Base-by-base conservation (phyloP, 768 basidiomycete species). In the Lactarius evosmus region DNA sequence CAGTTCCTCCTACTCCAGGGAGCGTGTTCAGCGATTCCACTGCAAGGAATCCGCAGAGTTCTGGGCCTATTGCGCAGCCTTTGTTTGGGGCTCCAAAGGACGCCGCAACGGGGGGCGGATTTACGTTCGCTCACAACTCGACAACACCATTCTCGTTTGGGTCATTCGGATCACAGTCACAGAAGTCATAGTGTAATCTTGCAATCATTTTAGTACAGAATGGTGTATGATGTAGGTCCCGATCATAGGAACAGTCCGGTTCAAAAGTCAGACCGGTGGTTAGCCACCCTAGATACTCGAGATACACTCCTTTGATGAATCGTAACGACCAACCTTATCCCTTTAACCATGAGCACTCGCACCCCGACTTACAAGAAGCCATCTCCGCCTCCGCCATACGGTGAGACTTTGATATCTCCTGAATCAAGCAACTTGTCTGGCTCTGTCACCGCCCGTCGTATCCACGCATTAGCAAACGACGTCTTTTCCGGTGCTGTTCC, bases 361-460 rank as follows among this genome's bases (percentile, higher is more conserved):
- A 16, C 53, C 2, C 25, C 17, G 0, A 60, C 58, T 16, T 52
- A 56, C 32, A 52, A 41, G 29, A 65, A 61, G 16, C 55, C 59
- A 17, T 61, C 54, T 16, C 63, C 59, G 19, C 63, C 63, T 2
- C 63, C 63, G 17, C 59, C 63, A 16, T 65, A 65, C 8, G 59
- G 63, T 6, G 34, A 56, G 9, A 27, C 54, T 36, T 30, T 50
- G 7, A 7, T 46, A 12, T 56, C 59, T 34, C 49, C 55, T 41
- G 63, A 61, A 33, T 16, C 46, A 33, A 61, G 34, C 29, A 56
- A 9, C 17, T 34, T 56, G 1, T 56, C 63, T 3, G 63, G 51
- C 17, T 66, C 76, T 17, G 74, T 75, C 5, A 77, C 78, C 22
- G 72, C 75, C 25, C 76, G 74, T 55, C 68, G 69, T 60, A 70